Evolutionary conservation across 2,329 filamentous ascomycete genomes (phyloP).

Genomic region (Alternaria ventricosa): DNA sequence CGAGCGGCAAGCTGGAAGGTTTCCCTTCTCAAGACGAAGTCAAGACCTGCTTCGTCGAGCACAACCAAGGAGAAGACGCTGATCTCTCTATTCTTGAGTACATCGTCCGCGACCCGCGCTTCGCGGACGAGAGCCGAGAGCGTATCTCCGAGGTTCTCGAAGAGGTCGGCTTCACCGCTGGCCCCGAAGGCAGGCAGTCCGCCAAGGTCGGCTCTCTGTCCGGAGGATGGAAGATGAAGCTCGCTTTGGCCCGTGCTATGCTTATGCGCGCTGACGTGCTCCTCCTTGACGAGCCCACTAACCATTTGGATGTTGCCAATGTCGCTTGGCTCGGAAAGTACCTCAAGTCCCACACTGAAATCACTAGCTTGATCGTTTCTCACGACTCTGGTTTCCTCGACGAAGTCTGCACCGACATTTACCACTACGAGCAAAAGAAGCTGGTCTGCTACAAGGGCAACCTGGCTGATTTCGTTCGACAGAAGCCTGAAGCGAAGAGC

Average conservation of each 20-base stretch:
- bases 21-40: conserved; percentile 93
- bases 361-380: conserved; percentile 95
- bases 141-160: conserved; percentile 83
- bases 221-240: conserved; percentile 99
- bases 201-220: conserved; percentile 93
- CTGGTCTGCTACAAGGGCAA: conserved; percentile 85
- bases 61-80: conserved; percentile 98
- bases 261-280: conserved; percentile 95
- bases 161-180: conserved; percentile 92
- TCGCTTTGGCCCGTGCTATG: conserved; percentile 95
- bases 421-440: conserved; percentile 99
- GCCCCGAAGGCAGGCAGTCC: conserved; percentile 85
- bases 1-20: conserved; percentile 93
- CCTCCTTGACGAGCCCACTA: conserved; percentile 96
- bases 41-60: conserved; percentile 96
- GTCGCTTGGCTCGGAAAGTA: conserved; percentile 97
- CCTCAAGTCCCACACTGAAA: conserved; percentile 92
- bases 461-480: conserved; percentile 80
- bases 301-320: conserved; percentile 95
- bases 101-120: conserved; percentile 85
- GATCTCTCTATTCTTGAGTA: conserved; percentile 96
- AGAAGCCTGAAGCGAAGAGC: conserved; percentile 92
- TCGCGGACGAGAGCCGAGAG: conserved; percentile 77
- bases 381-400: conserved; percentile 99
- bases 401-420: conserved; percentile 97